Base-by-base conservation (phyloP, 495 filamentous ascomycete genomes). In the Aspergillus hancockii region DNA sequence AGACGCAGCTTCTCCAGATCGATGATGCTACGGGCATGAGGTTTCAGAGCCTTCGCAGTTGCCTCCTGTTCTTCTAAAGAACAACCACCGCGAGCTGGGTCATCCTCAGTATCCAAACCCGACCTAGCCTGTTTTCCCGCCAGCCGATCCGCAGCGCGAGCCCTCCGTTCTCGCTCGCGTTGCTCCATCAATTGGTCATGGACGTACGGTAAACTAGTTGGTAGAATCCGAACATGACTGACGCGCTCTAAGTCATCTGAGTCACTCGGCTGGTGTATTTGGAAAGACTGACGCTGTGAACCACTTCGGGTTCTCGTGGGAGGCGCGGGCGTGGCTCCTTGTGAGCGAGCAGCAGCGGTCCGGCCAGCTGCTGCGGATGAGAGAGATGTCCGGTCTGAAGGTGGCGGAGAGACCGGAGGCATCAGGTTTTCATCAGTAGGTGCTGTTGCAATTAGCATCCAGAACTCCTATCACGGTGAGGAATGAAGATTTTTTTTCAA, bases 111-210 rank as follows among this genome's bases (percentile, higher is more conserved):
- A 7, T 78, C 68, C 13, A 56, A 54, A 8, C 59, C 63, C 45
- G 68, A 65, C 50, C 67, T 65, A 3, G 63, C 64, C 38, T 65
- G 67, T 46, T 72, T 63, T 52, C 71, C 69, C 18, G 67, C 60
- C 19, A 63, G 50, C 51, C 67, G 46, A 41, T 68, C 65, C 36
- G 58, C 60, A 46, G 63, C 65, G 18, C 72, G 74, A 43, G 63
- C 69, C 61, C 64, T 62, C 51, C 68, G 67, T 43, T 75, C 82
- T 9, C 77, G 79, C 40, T 80, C 83, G 54, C 84, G 83, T 57
- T 85, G 82, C 58, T 91, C 88, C 88, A 98, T 96, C 58, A 87
- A 91, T 32, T 92, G 92, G 38, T 85, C 86, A 69, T 98, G 95
- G 52, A 94, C 96, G 14, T 89, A 85, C 4, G 94, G 91, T 52